These are phyloP conservation scores for Parachaetomium inaequale DNA, from an alignment of 495 filamentous ascomycete genomes.

Conservation along the genomic window DNA sequence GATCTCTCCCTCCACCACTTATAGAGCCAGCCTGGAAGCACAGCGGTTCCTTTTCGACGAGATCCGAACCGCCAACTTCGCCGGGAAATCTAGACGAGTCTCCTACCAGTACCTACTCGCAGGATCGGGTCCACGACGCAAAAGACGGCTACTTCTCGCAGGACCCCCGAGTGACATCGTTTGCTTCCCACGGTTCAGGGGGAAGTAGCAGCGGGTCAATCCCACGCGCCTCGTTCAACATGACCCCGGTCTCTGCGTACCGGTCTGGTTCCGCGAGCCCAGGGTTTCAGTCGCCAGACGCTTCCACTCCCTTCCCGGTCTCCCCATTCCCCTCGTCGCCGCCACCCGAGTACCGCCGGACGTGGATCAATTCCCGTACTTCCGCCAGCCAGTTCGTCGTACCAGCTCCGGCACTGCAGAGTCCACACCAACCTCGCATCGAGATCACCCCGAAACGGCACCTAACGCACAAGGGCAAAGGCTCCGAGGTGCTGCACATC, in stretches of 20 bases:
- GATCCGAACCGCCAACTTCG: conserved; percentile 18
- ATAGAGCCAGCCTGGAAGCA: conserved; percentile 11
- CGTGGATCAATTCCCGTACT: background rate
- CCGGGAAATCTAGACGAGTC: background rate
- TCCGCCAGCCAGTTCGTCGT: background rate
- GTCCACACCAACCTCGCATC: background rate
- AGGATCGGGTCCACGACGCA: background rate
- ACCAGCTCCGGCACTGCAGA: background rate
- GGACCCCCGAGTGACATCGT: background rate
- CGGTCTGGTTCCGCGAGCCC: background rate
- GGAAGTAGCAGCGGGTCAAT: background rate
- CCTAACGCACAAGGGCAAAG: conserved; percentile 26
- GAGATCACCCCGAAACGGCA: conserved; percentile 20
- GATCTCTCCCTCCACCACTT: conserved; percentile 4
- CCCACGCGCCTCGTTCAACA: background rate
- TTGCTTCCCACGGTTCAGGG: background rate
- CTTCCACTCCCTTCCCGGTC: background rate
- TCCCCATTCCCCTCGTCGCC: background rate
- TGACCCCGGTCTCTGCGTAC: background rate
- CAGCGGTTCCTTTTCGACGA: conserved; percentile 14
- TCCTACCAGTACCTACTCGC: background rate
- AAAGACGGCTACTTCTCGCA: background rate
- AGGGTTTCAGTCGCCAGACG: background rate
- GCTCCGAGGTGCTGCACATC: conserved; percentile 27
- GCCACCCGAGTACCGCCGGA: conserved; percentile 12